phyloP scores from a whole-genome alignment of 208 protist species.

The Trichomonas vaginalis region DNA sequence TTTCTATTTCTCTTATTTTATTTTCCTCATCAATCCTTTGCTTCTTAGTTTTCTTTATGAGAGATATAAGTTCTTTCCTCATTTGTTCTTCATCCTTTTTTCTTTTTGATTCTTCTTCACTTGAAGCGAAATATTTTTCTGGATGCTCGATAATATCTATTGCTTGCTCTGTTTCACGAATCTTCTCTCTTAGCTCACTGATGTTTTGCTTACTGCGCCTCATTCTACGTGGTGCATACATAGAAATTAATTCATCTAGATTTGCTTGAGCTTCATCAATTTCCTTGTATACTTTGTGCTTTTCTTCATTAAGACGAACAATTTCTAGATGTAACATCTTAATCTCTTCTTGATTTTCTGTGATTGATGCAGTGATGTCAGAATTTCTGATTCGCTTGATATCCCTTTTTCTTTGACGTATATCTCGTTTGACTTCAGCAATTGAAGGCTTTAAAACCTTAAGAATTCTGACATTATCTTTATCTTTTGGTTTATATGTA shows the following conservation, averaged over 20 bases:
- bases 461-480: not conserved
- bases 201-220: not conserved
- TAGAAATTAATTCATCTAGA: not conserved
- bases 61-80: not conserved
- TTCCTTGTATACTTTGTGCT: not conserved
- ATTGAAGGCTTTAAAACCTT: not conserved
- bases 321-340: not conserved
- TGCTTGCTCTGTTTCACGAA: not conserved
- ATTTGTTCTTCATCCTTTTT: not conserved
- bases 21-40: not conserved
- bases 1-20: not conserved
- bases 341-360: not conserved
- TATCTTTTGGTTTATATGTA: not conserved
- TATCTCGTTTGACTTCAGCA: not conserved
- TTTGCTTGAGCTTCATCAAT: not conserved
- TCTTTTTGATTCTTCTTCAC: not conserved
- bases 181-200: not conserved
- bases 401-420: not conserved
- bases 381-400: not conserved
- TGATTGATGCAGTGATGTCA: not conserved
- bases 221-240: not conserved
- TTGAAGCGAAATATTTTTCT: not conserved
- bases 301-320: not conserved
- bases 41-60: not conserved
- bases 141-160: not conserved